Base-by-base conservation (phyloP, 352 stramenopile genomes). In the Phytophthora tubulina region DNA sequence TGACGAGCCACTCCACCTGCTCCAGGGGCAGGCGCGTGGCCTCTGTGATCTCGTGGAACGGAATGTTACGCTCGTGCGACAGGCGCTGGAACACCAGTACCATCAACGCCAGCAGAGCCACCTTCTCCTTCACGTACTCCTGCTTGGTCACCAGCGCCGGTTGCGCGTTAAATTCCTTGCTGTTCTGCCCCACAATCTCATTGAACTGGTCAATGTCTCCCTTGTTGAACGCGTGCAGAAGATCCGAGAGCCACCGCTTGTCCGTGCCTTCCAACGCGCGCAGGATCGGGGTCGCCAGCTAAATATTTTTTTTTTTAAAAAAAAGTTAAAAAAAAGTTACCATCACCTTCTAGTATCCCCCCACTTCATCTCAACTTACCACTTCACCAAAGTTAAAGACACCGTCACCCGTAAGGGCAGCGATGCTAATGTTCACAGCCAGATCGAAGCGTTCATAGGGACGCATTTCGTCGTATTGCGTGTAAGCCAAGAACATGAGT, bases 361-460 rank as follows among this genome's bases (percentile, higher is more conserved):
- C 10, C 17, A 17, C 15, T 9, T 31, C 7, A 39, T 39, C 10
- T 45, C 3, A 39, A 58, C 89, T 39, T 51, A 99, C 90, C 65
- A 99, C 94, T 94, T 99, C 97, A 48, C 97, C 97, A 75, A 99
- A 99, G 85, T 99, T 99, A 82, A 99, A 99, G 3, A 99, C 96
- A 17, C 95, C 94, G 48, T 99, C 95, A 44, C 96, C 97, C 17
- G 97, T 98, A 42, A 99, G 85, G 38, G 98, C 97, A 8, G 98
- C 96, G 46, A 99, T 88, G 80, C 88, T 96, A 57, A 99, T 89
- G 84, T 99, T 97, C 13, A 97, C 89, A 0, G 97, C 96, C 49
- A 99, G 70, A 17, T 92, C 76, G 59, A 95, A 96, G 42, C 91
- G 83, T 55, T 98, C 91, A 14, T 89, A 75, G 2, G 79, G 61